Evolutionary conservation across 2,329 filamentous ascomycete genomes (phyloP).

Genomic region (Colletotrichum musae): DNA sequence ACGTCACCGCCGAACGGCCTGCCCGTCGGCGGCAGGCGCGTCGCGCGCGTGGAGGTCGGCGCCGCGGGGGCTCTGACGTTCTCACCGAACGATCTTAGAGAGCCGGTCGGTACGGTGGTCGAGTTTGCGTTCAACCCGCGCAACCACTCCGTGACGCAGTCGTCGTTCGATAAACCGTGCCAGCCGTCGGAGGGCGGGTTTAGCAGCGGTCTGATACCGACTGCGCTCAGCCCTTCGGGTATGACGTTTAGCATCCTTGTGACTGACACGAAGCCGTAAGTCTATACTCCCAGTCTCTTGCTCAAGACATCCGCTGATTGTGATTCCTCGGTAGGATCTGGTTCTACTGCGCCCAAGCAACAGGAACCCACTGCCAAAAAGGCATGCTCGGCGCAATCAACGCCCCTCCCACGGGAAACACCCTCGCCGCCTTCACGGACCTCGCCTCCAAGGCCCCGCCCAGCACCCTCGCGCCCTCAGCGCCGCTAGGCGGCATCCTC

Average conservation of each 20-base stretch:
- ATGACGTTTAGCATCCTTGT: constrained; percentile 52
- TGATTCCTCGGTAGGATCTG: constrained; percentile 43
- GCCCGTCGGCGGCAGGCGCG: constrained; percentile 51
- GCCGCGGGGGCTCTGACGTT: constrained; percentile 50
- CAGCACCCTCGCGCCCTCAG: constrained; percentile 51
- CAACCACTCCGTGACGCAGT: constrained; percentile 57
- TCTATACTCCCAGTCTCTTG: not conserved
- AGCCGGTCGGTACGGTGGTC: constrained; percentile 51
- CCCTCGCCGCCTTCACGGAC: constrained; percentile 53
- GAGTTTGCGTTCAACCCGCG: constrained; percentile 54
- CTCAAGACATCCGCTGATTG: not conserved
- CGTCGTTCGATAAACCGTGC: constrained; percentile 57
- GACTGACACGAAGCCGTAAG: constrained; percentile 48
- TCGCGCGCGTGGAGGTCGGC: constrained; percentile 52
- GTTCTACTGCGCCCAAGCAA: constrained; percentile 56
- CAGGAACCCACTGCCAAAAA: constrained; percentile 51
- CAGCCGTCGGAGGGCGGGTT: constrained; percentile 55
- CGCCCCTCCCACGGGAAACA: constrained; percentile 53
- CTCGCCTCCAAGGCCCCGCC: constrained; percentile 51
- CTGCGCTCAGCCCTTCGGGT: constrained; percentile 47
- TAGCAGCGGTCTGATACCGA: constrained; percentile 56
- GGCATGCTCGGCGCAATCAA: constrained; percentile 67
- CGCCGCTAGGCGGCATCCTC: constrained; percentile 53
- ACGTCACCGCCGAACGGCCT: constrained; percentile 48
- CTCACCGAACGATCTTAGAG: constrained; percentile 52